Evolutionary conservation across 441 rosid species (phyloP).

Genomic region (Corymbia calophylla): DNA sequence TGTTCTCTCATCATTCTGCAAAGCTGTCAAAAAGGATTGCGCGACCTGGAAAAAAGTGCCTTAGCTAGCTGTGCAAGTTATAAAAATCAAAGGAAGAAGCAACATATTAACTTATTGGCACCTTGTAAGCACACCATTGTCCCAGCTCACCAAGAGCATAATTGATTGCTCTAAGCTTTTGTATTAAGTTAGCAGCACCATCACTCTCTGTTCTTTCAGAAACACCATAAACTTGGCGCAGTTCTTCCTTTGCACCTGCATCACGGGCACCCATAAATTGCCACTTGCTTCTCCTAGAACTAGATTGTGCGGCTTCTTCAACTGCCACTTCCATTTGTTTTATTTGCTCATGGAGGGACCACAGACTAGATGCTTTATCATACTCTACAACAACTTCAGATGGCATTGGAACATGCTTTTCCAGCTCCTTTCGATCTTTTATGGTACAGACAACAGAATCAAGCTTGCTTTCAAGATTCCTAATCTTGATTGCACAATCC

Average conservation of each 20-base stretch:
- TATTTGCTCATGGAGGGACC: slow-evolving; percentile 95
- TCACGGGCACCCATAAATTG: slow-evolving; percentile 99
- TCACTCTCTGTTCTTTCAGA: slow-evolving; percentile 99
- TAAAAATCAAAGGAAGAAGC: not conserved
- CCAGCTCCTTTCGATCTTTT: slow-evolving; percentile 96
- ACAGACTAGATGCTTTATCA: slow-evolving; percentile 92
- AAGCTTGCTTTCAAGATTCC: slow-evolving; percentile 94
- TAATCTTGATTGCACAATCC: slow-evolving; percentile 96
- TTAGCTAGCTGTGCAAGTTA: not conserved
- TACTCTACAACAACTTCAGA: slow-evolving; percentile 87
- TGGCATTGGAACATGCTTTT: slow-evolving; percentile 98
- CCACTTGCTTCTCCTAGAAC: slow-evolving; percentile 96
- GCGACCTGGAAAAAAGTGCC: slow-evolving; percentile 59
- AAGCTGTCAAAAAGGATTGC: slow-evolving; percentile 83
- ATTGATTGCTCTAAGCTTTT: slow-evolving; percentile 91
- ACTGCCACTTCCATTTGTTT: slow-evolving; percentile 88
- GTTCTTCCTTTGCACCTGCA: slow-evolving; percentile 97
- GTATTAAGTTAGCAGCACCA: slow-evolving; percentile 96
- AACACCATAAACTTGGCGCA: slow-evolving; percentile 95
- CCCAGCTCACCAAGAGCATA: slow-evolving; percentile 96
- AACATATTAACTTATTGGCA: slow-evolving; percentile 14
- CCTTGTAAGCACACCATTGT: slow-evolving; percentile 99
- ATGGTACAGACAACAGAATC: slow-evolving; percentile 92
- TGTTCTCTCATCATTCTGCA: slow-evolving; percentile 93
- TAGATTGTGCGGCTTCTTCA: slow-evolving; percentile 89